Evolutionary conservation across 2,329 filamentous ascomycete species (phyloP), one percentile per base, ranked within the genome.

Genomic region (Ploettnerulaceae sp.): DNA sequence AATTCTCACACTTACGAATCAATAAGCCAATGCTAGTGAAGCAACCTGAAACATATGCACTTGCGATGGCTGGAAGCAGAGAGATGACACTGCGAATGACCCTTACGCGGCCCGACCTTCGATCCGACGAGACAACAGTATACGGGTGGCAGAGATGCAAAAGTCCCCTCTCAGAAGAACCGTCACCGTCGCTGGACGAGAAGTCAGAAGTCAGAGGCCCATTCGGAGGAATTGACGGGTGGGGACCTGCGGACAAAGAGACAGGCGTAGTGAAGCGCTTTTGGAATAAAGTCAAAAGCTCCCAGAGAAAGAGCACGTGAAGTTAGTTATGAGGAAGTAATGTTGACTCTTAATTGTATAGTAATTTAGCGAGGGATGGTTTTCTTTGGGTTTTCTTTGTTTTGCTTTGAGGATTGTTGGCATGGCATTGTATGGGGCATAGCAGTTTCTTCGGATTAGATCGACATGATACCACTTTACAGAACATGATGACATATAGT

Each of bases 11-110:
- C 34, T 51, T 59, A 49, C 45, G 56, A 8, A 56, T 52, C 33
- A 52, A 40, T 21, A 63, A 55, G 29, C 57, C 61, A 9, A 45
- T 42, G 5, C 7, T 61, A 18, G 45, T 57, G 8, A 64, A 61
- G 45, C 57, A 57, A 25, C 47, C 62, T 7, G 66, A 71, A 39
- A 52, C 62, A 21, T 69, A 75, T 57, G 66, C 70, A 8, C 75
- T 79, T 37, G 72, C 71, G 4, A 68, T 77, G 2, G 69, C 74
- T 0, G 74, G 76, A 25, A 84, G 79, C 45, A 78, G 90, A 25
- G 90, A 97, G 66, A 96, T 96, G 90, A 97, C 93, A 2, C 69
- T 97, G 38, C 86, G 90, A 38, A 95, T 97, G 89, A 97, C 91
- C 0, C 75, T 97, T 45, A 97, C 93, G 3, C 76, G 90, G 36